These are phyloP conservation scores for Roridomyces roridus DNA, from an alignment of 768 basidiomycete genomes.

Conservation along the genomic window DNA sequence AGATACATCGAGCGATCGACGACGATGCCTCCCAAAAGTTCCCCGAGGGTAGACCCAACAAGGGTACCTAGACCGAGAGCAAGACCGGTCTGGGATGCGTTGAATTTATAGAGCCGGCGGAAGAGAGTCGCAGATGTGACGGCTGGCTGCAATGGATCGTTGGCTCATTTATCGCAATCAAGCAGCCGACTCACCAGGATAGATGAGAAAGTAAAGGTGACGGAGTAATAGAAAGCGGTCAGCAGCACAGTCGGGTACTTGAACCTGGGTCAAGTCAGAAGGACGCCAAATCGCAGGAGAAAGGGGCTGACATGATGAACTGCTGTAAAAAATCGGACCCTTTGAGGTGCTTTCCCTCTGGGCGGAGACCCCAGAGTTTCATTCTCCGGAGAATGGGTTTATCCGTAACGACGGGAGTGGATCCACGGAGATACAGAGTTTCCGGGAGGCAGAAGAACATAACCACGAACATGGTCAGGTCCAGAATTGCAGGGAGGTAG, in stretches of 20 bases:
- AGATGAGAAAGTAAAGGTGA: constrained; percentile 14
- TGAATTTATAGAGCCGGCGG: constrained; percentile 13
- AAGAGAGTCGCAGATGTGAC: constrained; percentile 29
- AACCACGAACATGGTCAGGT: constrained; percentile 20
- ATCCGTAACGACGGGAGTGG: constrained; percentile 12
- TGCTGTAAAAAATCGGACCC: constrained; percentile 16
- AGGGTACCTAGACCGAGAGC: constrained; percentile 23
- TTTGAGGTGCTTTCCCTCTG: constrained; percentile 21
- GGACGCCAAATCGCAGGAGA: neutral
- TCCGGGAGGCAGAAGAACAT: constrained; percentile 28
- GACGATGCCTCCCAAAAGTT: constrained; percentile 23
- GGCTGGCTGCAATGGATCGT: no score
- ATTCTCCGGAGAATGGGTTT: constrained; percentile 18
- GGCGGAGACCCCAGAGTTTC: constrained; percentile 18
- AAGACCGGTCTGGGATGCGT: constrained; percentile 18
- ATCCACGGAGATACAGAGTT: constrained; percentile 17
- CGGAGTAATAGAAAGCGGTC: constrained; percentile 23
- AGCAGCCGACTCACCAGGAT: no score
- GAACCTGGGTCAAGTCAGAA: constrained; percentile 4
- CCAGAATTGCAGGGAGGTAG: constrained; percentile 24
- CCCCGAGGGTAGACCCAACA: constrained; percentile 20
- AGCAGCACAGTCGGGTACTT: constrained; percentile 19
- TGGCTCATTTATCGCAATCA: no score
- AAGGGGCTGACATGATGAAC: constrained; percentile 18
- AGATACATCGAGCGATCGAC: constrained; percentile 23